Evolutionary conservation across 345 rosid species (phyloP), one percentile per base, ranked within the genome.

Genomic region (Linum lewisii): DNA sequence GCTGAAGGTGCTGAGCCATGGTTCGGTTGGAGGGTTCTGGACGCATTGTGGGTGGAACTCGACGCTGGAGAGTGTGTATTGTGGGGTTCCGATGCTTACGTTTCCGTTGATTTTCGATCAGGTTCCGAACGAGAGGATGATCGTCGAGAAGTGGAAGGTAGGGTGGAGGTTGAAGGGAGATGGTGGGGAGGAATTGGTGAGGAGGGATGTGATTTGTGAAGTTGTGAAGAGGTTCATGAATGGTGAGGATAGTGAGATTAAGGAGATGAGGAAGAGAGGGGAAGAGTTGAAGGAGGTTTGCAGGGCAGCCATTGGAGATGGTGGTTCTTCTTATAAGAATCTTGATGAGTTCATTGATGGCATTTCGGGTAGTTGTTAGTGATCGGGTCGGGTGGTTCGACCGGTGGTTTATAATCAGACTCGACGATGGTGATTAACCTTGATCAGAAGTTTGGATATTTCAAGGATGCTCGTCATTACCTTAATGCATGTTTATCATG

Each of bases 1-100:
- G 61, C 44, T 75, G 50, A 75, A 52, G 2, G 95, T 88, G 63
- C 6, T 85, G 42, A 60, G 68, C 13, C 95, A 85, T 61, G 47
- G 57, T 58, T 73, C 80, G 0, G 32, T 83, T 0, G 93, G 82
- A 1, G 88, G 88, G 2, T 88, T 88, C 66, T 83, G n/a, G n/a
- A n/a, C n/a, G n/a, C n/a, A n/a, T n/a, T n/a, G n/a, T n/a, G n/a
- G n/a, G n/a, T n/a, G n/a, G n/a, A n/a, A n/a, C n/a, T n/a, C n/a
- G n/a, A n/a, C n/a, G n/a, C n/a, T n/a, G n/a, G n/a, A n/a, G n/a
- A 75, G 77, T 15, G 20, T 81, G 10, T 81, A 60, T 57, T 69
- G 82, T 0, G 84, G 86, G 0, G 63, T 73, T 22, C 79, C 93
- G 0, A 62, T 81, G 71, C 77, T 88, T 11, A 60, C 75, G 0